Conservation (phyloP, 1,139 yeast species). For the Suhomyces kunorum region DNA sequence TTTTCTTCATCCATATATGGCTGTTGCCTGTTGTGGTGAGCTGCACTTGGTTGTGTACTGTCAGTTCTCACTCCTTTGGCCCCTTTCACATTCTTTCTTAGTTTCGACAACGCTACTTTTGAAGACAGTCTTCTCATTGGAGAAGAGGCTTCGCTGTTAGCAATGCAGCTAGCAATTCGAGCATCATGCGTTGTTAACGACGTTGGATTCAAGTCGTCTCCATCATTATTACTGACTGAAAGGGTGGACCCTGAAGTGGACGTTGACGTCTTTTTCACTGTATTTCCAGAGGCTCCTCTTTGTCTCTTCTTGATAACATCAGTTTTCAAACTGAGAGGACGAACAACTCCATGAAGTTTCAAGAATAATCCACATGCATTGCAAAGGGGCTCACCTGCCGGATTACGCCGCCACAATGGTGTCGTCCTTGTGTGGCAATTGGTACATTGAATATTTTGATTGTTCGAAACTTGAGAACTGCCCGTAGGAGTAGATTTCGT, state of each 20-base stretch:
- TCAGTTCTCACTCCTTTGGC: neutral
- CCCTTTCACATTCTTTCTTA: neutral
- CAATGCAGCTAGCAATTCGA: slow-evolving; percentile 13
- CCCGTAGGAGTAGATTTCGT: neutral
- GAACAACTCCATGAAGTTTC: slow-evolving; percentile 29
- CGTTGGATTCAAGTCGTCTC: slow-evolving; percentile 30
- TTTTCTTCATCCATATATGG: slow-evolving; percentile 7
- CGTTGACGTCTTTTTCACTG: slow-evolving; percentile 13
- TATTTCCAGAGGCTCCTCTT: slow-evolving; percentile 21
- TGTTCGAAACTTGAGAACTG: neutral
- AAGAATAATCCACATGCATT: slow-evolving; percentile 32
- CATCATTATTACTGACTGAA: slow-evolving; percentile 17
- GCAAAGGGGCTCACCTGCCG: slow-evolving; percentile 31
- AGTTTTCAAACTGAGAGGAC: slow-evolving; percentile 31
- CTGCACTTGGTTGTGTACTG: neutral
- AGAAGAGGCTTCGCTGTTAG: neutral
- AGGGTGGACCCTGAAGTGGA: neutral
- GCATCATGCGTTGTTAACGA: slow-evolving; percentile 19
- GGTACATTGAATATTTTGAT: slow-evolving; percentile 21
- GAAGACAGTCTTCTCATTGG: slow-evolving; percentile 1
- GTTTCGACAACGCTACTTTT: slow-evolving; percentile 1
- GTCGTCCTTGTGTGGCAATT: slow-evolving; percentile 31
- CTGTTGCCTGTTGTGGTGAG: slow-evolving; percentile 1
- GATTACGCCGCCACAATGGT: slow-evolving; percentile 31
- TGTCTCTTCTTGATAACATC: slow-evolving; percentile 33